A percentile compares a stretch with the other conserved stretches of the same genome.
phyloP scores from a whole-genome alignment of 1,139 yeast genomes.

The Magnusiomyces clavatus region DNA sequence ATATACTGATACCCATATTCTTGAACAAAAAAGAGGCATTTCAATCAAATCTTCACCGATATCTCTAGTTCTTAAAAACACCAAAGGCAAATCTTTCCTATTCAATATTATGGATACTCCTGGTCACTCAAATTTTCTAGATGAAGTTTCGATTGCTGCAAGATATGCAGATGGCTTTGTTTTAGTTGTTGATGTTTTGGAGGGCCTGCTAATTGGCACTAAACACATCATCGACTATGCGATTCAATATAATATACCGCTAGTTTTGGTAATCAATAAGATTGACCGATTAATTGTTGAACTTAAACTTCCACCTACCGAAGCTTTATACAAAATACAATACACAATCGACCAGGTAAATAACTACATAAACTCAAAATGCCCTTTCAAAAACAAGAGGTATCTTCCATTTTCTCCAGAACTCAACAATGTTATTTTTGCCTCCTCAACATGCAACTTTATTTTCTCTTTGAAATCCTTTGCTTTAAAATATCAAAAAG shows the following conservation, averaged over 20 bases:
- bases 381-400: conserved; percentile 11
- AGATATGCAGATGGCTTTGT: conserved; percentile 58
- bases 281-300: conserved; percentile 78
- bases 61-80: conserved; percentile 52
- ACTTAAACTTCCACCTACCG: conserved; percentile 62
- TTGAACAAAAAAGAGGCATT: conserved; percentile 66
- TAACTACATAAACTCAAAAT: conserved; percentile 33
- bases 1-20: conserved; percentile 61
- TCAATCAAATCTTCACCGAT: conserved; percentile 60
- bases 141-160: conserved; percentile 57
- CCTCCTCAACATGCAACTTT: conserved; percentile 55
- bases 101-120: conserved; percentile 77
- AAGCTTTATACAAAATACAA: conserved; percentile 62
- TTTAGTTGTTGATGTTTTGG: conserved; percentile 75
- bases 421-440: conserved; percentile 60
- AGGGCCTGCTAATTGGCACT: conserved; percentile 60
- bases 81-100: conserved; percentile 48
- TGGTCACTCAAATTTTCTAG: conserved; percentile 80
- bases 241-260: conserved; percentile 41
- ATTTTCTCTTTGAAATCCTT: conserved; percentile 63
- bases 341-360: conserved; percentile 60
- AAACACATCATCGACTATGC: conserved; percentile 44
- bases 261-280: conserved; percentile 67
- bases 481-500: conserved; percentile 44
- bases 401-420: conserved; percentile 48